Evolutionary conservation across 2,329 filamentous ascomycete genomes (phyloP).

Genomic region (Aspergillus sergii): DNA sequence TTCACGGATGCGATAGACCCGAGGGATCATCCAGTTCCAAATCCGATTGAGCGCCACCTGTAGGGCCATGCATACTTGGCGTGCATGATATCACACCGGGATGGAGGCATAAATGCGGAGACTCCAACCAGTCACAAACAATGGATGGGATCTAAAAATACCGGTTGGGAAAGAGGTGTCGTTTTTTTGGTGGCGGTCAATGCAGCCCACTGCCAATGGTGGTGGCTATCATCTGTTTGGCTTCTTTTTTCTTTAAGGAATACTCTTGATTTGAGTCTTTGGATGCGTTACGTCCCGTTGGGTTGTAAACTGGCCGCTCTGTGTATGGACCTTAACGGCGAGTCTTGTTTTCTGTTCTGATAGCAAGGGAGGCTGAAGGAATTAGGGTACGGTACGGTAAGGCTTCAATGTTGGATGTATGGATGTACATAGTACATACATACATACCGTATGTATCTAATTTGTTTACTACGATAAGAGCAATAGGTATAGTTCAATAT

Average conservation of each 20-base stretch:
- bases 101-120: not conserved
- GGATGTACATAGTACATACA: not conserved
- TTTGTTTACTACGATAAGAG: not conserved
- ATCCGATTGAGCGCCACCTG: not conserved
- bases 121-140: not conserved
- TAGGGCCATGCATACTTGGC: conserved; percentile 3
- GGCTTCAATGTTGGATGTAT: not conserved
- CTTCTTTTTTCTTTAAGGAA: not conserved
- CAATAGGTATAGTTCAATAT: not conserved
- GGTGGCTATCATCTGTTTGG: not conserved
- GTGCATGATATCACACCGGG: conserved; percentile 3
- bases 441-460: not conserved
- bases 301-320: not conserved
- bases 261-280: not conserved
- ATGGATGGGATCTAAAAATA: conserved; percentile 2
- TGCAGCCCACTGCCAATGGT: not conserved
- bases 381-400: not conserved
- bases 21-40: not conserved
- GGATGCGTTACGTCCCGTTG: not conserved
- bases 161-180: not conserved
- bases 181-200: not conserved
- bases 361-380: not conserved
- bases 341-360: not conserved
- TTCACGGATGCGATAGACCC: not conserved
- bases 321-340: not conserved